A percentile compares a stretch with the other conserved stretches of the same genome.
Conservation (phyloP, 768 basidiomycete species). For the Mycena venus region DNA sequence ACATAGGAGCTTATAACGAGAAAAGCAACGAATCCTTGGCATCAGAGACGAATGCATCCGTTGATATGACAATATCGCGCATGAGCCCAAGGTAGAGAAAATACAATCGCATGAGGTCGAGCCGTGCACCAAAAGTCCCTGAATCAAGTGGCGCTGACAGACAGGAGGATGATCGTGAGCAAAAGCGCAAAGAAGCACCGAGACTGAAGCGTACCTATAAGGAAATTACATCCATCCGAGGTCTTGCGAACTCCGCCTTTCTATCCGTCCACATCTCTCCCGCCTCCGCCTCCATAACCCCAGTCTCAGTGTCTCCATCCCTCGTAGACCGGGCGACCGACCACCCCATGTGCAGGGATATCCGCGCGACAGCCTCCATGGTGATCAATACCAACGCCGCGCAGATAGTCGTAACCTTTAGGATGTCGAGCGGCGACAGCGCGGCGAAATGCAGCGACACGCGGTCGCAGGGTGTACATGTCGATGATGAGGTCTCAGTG, state of each 20-base stretch:
- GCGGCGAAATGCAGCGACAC: neutral
- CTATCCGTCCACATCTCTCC: neutral
- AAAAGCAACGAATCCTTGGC: no score
- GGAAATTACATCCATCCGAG: neutral
- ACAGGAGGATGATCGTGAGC: neutral
- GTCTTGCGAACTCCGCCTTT: neutral
- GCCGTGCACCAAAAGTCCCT: neutral
- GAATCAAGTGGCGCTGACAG: neutral
- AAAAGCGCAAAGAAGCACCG: no score
- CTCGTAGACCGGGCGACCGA: neutral
- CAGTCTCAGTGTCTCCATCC: neutral
- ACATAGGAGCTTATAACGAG: no score
- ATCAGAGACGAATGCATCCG: no score
- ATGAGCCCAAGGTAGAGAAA: neutral
- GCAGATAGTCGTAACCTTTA: neutral
- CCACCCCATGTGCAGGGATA: neutral
- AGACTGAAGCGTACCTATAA: neutral
- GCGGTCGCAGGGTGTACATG: neutral
- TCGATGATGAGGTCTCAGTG: neutral
- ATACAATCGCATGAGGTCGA: neutral
- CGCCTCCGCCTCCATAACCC: neutral
- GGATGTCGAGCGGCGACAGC: neutral
- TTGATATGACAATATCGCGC: neutral
- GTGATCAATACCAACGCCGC: neutral
- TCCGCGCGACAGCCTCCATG: neutral